phyloP scores from a whole-genome alignment of 2,329 filamentous ascomycete genomes.

The Penicillium crustosum region DNA sequence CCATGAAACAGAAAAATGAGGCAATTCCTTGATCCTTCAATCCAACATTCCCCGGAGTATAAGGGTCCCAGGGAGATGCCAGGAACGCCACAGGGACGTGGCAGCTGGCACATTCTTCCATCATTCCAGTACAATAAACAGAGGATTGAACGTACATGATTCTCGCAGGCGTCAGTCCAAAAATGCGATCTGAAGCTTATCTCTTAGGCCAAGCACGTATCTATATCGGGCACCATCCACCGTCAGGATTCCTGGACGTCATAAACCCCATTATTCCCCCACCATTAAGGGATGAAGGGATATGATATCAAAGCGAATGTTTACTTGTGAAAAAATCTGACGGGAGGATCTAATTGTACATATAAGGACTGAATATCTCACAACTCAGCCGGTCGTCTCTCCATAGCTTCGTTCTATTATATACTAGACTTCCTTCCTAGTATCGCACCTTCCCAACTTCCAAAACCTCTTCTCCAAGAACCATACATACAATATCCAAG shows the following conservation, averaged over 20 bases:
- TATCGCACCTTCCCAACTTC: not conserved
- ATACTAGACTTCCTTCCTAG: not conserved
- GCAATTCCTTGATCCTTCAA: not conserved
- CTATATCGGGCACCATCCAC: slow-evolving; percentile 3
- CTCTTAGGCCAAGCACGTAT: not conserved
- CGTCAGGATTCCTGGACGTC: slow-evolving; percentile 21
- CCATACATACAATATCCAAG: not conserved
- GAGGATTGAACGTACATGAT: not conserved
- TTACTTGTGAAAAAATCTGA: slow-evolving; percentile 5
- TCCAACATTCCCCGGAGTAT: slow-evolving; percentile 21
- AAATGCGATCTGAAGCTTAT: slow-evolving; percentile 21
- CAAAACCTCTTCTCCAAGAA: not conserved
- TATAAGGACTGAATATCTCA: slow-evolving; percentile 6
- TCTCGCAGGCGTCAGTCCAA: not conserved
- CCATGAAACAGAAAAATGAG: not conserved
- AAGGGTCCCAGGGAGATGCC: slow-evolving; percentile 18
- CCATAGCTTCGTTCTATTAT: not conserved
- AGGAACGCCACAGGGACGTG: slow-evolving; percentile 8
- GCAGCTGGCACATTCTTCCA: slow-evolving; percentile 22
- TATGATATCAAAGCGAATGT: slow-evolving; percentile 10
- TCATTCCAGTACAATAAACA: slow-evolving; percentile 22
- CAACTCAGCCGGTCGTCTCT: no score
- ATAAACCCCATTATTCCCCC: slow-evolving; percentile 1
- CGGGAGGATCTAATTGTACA: slow-evolving; percentile 4
- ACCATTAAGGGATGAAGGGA: slow-evolving; percentile 20